Conservation (phyloP, 805 yeast species). For the Starmerella sp. region DNA sequence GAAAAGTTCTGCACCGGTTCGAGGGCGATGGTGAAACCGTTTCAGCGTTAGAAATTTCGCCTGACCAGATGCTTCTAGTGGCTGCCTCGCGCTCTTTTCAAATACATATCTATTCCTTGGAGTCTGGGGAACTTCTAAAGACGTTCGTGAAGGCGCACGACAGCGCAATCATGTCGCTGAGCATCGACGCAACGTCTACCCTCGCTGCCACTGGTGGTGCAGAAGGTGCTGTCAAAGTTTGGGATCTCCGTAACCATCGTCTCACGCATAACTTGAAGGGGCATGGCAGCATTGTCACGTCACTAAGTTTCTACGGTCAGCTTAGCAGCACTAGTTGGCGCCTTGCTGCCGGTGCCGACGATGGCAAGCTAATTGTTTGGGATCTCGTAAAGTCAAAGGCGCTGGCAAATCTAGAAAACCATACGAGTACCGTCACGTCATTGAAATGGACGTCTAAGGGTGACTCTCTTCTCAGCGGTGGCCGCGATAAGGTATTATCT, state of each 20-base stretch:
- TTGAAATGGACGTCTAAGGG: constrained; percentile 51
- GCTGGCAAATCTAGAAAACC: constrained; percentile 54
- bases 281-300: constrained; percentile 80
- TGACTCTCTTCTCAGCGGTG: constrained; percentile 58
- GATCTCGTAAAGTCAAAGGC: constrained; percentile 61
- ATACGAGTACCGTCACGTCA: constrained; percentile 77
- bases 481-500: constrained; percentile 76
- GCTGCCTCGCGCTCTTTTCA: constrained; percentile 76
- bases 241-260: constrained; percentile 82
- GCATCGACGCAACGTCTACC: constrained; percentile 70
- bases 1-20: constrained; percentile 46
- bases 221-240: constrained; percentile 82
- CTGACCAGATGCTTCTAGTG: constrained; percentile 61
- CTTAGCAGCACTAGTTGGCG: constrained; percentile 55
- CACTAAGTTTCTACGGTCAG: constrained; percentile 64
- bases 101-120: constrained; percentile 47
- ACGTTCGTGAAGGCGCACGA: constrained; percentile 34
- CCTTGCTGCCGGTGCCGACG: constrained; percentile 61
- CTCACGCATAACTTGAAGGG: constrained; percentile 87
- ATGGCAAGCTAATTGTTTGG: constrained; percentile 48
- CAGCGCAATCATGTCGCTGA: constrained; percentile 72
- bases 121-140: constrained; percentile 5
- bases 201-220: constrained; percentile 89
- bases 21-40: constrained; percentile 79
- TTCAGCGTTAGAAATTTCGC: constrained; percentile 64